Evolutionary conservation across 306 rosid species (phyloP).

Genomic region (Canavalia ensiformis): DNA sequence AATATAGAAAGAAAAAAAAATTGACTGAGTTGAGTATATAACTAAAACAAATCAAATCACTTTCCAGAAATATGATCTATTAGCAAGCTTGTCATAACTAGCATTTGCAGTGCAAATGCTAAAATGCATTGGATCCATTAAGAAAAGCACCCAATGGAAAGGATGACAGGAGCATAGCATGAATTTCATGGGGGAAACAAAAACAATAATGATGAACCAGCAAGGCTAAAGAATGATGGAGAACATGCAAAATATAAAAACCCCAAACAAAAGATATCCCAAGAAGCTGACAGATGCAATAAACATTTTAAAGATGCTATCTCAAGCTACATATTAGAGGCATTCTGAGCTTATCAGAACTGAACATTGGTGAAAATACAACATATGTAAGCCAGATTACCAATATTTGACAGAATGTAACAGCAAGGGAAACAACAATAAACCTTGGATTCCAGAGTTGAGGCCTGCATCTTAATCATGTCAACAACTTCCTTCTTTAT

Average conservation of each 20-base stretch:
- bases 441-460: constrained; percentile 80
- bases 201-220: constrained; percentile 39
- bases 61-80: constrained; percentile 31
- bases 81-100: constrained; percentile 39
- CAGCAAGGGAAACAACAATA: constrained; percentile 28
- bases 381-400: constrained; percentile 24
- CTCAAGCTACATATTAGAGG: constrained; percentile 8
- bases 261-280: constrained; percentile 25
- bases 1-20: constrained; percentile 26
- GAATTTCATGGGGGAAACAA: constrained; percentile 31
- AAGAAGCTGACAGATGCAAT: constrained; percentile 21
- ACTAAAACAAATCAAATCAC: constrained; percentile 36
- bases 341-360: constrained; percentile 25
- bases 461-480: constrained; percentile 72
- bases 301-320: constrained; percentile 11
- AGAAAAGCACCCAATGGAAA: constrained; percentile 27
- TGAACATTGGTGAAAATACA: constrained; percentile 30
- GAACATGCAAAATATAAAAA: constrained; percentile 30
- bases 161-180: constrained; percentile 8
- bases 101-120: constrained; percentile 35
- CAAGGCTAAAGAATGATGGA: constrained; percentile 30
- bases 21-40: not conserved
- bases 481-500: constrained; percentile 93
- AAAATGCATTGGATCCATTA: constrained; percentile 16
- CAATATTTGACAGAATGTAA: constrained; percentile 27